Evolutionary conservation across 805 yeast species (phyloP), one percentile per base, ranked within the genome.

Genomic region (Ogataea pilisensis): DNA sequence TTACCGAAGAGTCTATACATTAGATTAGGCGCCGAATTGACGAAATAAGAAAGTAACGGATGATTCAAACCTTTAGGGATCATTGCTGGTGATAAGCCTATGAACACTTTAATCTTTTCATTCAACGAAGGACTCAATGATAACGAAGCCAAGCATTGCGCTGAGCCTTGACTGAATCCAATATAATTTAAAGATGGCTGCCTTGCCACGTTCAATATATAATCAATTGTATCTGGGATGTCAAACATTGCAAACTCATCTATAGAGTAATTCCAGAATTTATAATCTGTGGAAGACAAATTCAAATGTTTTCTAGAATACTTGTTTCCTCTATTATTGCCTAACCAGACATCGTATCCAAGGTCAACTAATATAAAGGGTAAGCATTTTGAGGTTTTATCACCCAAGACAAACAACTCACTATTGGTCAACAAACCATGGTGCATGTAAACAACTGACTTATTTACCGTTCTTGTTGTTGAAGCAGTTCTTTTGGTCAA

Each of bases 261-360:
- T 35, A 90, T 68, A 27, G 91, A 80, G 57, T 88, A 90, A 63
- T 89, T 80, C 98, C 98, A 90, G 61, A 88, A 91, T 42, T 69
- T 66, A 18, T 64, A 63, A 3, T 67, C 64, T 27, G 61, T 55
- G 13, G 70, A 54, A 17, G 64, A 58, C 52, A 64, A 53, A 27
- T 60, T 49, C 29, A 78, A 49, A 59, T 89, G 95, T 53, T 89
- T 89, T 46, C 85, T 80, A 3, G 93, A 82, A 64, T 90, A 90
- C 66, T 90, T 91, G 64, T 90, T 91, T 12, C 95, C 95, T 39
- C 95, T 70, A 57, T 86, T 87, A 61, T 87, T 87, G 0, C 97
- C 97, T 47, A 90, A 66, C 96, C 96, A 90, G 8, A 91, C 96
- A 57, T 90, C 98, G 60, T 78, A 90, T 3, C 96, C 96, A 34